phyloP scores from a whole-genome alignment of 306 rosid species.

The Spatholobus suberectus region DNA sequence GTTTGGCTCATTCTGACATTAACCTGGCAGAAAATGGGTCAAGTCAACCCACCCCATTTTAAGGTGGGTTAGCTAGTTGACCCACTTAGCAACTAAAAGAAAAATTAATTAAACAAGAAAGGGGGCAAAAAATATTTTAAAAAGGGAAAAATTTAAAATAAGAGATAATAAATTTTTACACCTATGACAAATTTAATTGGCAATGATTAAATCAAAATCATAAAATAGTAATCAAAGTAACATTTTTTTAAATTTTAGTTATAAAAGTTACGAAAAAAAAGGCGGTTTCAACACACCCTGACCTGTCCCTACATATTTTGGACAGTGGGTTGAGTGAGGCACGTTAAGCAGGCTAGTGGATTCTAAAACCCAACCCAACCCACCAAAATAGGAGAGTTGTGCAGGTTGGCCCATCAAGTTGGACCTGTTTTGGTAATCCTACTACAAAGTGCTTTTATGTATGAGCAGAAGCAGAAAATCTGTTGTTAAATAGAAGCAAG shows the following conservation, averaged over 20 bases:
- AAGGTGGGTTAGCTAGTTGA: not conserved
- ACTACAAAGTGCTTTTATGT: not conserved
- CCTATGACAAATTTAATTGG: not conserved
- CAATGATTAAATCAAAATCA: not conserved
- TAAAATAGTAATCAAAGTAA: not conserved
- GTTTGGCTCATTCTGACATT: not conserved
- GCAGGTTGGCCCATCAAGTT: not conserved
- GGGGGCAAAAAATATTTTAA: not conserved
- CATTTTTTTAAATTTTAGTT: not conserved
- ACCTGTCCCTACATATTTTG: not conserved
- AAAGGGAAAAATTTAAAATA: not conserved
- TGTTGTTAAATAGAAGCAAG: slow-evolving; percentile 5
- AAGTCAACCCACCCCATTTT: not conserved
- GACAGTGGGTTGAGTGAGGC: not conserved
- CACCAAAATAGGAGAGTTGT: not conserved
- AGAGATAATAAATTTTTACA: not conserved
- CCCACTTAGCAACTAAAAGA: not conserved
- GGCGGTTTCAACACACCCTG: not conserved
- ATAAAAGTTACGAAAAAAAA: not conserved
- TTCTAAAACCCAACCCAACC: not conserved
- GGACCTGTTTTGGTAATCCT: not conserved
- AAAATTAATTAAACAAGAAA: not conserved
- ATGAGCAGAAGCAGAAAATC: slow-evolving; percentile 5
- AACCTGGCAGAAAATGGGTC: not conserved
- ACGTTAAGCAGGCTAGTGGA: not conserved